A percentile compares a stretch with the other conserved stretches of the same genome.
Evolutionary conservation across 2,329 filamentous ascomycete genomes (phyloP).

Genomic region (Penicillium sclerotiorum): DNA sequence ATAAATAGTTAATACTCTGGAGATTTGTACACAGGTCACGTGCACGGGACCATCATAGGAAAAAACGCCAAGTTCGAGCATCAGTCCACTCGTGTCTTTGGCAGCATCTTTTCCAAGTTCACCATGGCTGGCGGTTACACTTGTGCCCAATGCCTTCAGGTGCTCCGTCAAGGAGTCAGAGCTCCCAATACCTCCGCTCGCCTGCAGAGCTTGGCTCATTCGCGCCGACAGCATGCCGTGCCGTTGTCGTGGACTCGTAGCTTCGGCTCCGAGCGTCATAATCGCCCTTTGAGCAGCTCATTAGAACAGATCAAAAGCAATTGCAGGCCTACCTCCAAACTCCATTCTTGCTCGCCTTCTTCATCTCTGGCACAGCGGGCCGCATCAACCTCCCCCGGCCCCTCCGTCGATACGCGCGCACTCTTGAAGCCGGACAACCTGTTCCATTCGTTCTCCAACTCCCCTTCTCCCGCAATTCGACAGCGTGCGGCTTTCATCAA

Average conservation of each 20-base stretch:
- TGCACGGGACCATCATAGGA: constrained; percentile 9
- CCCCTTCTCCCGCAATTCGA: constrained; percentile 85
- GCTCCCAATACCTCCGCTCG: constrained; percentile 25
- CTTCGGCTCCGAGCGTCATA: constrained; percentile 32
- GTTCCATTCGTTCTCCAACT: constrained; percentile 89
- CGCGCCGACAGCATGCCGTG: constrained; percentile 28
- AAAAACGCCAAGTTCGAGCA: constrained; percentile 16
- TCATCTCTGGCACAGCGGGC: constrained; percentile 28
- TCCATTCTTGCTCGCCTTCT: constrained; percentile 19
- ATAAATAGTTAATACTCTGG: too few relatives aligned
- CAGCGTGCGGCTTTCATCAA: constrained; percentile 87
- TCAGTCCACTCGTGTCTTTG: constrained; percentile 5
- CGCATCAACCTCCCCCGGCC: constrained; percentile 27
- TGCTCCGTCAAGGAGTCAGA: constrained; percentile 34
- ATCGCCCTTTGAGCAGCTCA: constrained; percentile 19
- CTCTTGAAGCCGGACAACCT: constrained; percentile 75
- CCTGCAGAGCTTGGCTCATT: constrained; percentile 26
- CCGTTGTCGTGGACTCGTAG: constrained; percentile 29
- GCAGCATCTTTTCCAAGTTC: constrained; percentile 12
- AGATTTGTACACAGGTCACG: too few relatives aligned
- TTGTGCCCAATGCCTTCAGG: constrained; percentile 44
- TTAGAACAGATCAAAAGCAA: constrained; percentile 16
- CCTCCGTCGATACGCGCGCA: constrained; percentile 32
- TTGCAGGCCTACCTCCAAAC: constrained; percentile 5
- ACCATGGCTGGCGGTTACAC: constrained; percentile 45